phyloP scores from a whole-genome alignment of 2,329 filamentous ascomycete species.

The Tolypocladium guangdongense region DNA sequence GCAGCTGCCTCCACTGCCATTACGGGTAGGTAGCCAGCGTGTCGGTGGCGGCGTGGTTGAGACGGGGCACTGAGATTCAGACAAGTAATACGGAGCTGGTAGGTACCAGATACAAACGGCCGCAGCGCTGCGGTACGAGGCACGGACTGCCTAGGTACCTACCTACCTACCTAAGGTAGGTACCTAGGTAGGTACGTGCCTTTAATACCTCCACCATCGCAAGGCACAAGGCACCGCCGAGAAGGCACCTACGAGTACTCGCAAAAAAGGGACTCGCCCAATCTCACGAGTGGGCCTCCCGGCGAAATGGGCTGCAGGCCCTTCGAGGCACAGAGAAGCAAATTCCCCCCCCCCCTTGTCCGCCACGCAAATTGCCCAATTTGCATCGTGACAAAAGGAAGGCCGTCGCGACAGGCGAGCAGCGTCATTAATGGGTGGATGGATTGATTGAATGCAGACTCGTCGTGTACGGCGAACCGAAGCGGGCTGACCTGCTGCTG shows the following conservation, averaged over 20 bases:
- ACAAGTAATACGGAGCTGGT: too few species aligned
- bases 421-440: not conserved
- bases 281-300: slow-evolving; percentile 7
- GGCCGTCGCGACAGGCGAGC: not conserved
- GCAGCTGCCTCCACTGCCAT: not conserved
- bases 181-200: too few species aligned
- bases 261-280: slow-evolving; percentile 5
- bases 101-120: not conserved
- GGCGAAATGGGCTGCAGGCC: slow-evolving; percentile 4
- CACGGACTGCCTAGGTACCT: too few species aligned
- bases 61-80: not conserved
- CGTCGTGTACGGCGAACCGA: too few species aligned
- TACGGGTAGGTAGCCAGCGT: not conserved
- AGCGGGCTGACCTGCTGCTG: too few species aligned
- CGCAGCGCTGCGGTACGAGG: not conserved
- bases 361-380: slow-evolving; percentile 14
- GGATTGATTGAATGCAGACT: not conserved
- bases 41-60: not conserved
- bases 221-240: not conserved
- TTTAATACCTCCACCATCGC: not conserved
- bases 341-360: slow-evolving; percentile 4
- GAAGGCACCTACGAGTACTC: not conserved
- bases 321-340: too few species aligned
- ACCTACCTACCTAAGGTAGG: too few species aligned
- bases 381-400: slow-evolving; percentile 7